Evolutionary conservation across 2,329 filamentous ascomycete species (phyloP).

Genomic region (Xylaria sp.): DNA sequence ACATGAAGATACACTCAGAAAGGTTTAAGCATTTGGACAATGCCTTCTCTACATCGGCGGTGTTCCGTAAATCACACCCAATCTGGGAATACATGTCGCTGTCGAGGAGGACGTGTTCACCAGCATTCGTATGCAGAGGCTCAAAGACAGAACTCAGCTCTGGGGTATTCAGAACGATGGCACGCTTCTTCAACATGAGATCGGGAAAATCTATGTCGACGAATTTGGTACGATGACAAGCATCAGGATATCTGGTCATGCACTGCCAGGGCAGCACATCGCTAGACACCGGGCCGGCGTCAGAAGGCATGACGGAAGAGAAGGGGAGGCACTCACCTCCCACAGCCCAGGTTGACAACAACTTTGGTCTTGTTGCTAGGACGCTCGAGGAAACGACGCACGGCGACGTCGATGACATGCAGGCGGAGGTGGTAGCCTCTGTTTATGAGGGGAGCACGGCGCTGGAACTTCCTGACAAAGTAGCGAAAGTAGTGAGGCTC

Average conservation of each 20-base stretch:
- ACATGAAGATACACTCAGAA: constrained; percentile 72
- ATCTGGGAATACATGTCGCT: constrained; percentile 80
- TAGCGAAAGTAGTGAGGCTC: constrained; percentile 87
- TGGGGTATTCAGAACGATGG: constrained; percentile 70
- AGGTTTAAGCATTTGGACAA: constrained; percentile 69
- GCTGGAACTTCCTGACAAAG: constrained; percentile 85
- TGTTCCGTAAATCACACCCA: constrained; percentile 81
- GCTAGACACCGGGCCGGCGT: constrained; percentile 56
- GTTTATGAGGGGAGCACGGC: constrained; percentile 89
- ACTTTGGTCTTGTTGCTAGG: constrained; percentile 69
- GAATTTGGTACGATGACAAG: constrained; percentile 71
- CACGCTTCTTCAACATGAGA: constrained; percentile 78
- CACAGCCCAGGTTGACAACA: constrained; percentile 86
- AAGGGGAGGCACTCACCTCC: constrained; percentile 71
- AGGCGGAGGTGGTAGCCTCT: constrained; percentile 89
- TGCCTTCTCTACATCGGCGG: constrained; percentile 67
- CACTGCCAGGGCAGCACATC: constrained; percentile 90
- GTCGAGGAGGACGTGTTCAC: constrained; percentile 64
- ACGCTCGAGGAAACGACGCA: constrained; percentile 75
- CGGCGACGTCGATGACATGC: constrained; percentile 79
- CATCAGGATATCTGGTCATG: constrained; percentile 70
- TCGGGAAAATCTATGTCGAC: constrained; percentile 89
- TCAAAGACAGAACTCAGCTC: constrained; percentile 66
- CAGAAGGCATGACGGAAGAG: constrained; percentile 7
- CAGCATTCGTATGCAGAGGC: constrained; percentile 51